Evolutionary conservation across 2,329 filamentous ascomycete species (phyloP).

Genomic region (Coniosporium tulheliwenetii): DNA sequence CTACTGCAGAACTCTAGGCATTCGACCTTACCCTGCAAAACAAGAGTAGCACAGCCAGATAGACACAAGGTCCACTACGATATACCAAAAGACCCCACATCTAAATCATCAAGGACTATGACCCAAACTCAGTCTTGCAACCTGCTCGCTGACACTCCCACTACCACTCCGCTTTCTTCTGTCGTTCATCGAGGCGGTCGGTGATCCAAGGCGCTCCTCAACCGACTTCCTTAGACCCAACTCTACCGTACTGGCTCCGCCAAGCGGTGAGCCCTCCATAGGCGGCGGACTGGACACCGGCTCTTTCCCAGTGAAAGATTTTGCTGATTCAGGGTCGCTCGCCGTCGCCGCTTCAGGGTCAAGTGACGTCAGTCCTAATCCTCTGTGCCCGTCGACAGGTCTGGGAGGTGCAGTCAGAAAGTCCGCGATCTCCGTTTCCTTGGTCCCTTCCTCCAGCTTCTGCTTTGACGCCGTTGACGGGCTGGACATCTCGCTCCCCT

Average conservation of each 20-base stretch:
- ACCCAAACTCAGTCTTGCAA: conserved; percentile 12
- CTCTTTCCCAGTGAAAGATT: too few species aligned
- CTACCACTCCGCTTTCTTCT: conserved; percentile 10
- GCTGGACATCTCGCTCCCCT: conserved; percentile 14
- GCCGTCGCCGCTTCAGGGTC: background rate
- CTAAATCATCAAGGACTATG: too few species aligned
- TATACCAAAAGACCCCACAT: too few species aligned
- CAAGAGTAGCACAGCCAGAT: too few species aligned
- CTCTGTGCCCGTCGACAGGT: background rate
- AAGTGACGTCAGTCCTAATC: background rate
- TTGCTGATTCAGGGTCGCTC: background rate
- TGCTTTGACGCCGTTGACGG: background rate
- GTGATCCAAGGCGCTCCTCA: conserved; percentile 9
- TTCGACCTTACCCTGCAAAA: too few species aligned
- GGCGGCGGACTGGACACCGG: background rate
- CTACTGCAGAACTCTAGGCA: too few species aligned
- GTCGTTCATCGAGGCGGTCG: conserved; percentile 6
- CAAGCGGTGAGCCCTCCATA: conserved; percentile 9
- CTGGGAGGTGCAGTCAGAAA: conserved; percentile 15
- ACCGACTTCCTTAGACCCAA: conserved; percentile 16
- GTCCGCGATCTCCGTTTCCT: conserved; percentile 22
- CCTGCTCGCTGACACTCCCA: conserved; percentile 15
- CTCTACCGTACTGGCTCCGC: conserved; percentile 10
- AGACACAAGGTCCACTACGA: too few species aligned
- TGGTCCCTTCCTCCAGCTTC: conserved; percentile 13